Conservation (phyloP, 176 grass and related monocot genomes). For the Zoysia japonica region DNA sequence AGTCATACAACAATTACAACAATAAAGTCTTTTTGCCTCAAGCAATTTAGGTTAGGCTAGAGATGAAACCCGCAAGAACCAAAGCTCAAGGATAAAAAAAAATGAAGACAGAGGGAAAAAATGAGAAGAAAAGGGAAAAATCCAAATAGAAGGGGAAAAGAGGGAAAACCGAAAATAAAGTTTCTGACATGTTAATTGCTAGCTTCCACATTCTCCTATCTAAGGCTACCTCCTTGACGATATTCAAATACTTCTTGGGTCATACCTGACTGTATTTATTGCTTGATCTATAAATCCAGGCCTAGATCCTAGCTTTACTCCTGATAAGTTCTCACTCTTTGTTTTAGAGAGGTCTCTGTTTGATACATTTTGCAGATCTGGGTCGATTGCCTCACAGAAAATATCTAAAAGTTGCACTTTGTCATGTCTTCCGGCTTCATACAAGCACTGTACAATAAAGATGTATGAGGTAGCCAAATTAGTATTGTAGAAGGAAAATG, state of each 20-base stretch:
- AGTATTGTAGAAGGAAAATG: slow-evolving; percentile 10
- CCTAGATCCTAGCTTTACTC: slow-evolving; percentile 38
- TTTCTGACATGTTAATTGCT: too few species aligned
- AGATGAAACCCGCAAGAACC: too few species aligned
- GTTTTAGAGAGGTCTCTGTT: slow-evolving; percentile 34
- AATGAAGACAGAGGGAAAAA: too few species aligned
- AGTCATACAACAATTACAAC: background rate
- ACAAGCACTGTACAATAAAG: slow-evolving; percentile 69
- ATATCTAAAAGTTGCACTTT: slow-evolving; percentile 84
- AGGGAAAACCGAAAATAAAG: too few species aligned
- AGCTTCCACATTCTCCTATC: too few species aligned
- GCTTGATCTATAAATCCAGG: slow-evolving; percentile 57
- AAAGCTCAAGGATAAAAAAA: too few species aligned
- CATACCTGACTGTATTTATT: slow-evolving; percentile 62
- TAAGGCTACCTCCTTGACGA: too few species aligned
- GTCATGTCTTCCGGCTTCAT: slow-evolving; percentile 71
- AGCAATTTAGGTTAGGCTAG: too few species aligned
- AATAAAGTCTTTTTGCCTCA: too few species aligned
- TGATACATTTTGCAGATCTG: slow-evolving; percentile 41
- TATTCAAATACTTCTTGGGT: background rate
- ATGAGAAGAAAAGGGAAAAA: too few species aligned
- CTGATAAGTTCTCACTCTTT: slow-evolving; percentile 33
- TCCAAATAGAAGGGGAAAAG: too few species aligned
- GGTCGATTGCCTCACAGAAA: slow-evolving; percentile 73
- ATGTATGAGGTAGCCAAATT: slow-evolving; percentile 17